Base-by-base conservation (phyloP, 371 early-diverging fungal species). In the Saksenaea vasiformis region DNA sequence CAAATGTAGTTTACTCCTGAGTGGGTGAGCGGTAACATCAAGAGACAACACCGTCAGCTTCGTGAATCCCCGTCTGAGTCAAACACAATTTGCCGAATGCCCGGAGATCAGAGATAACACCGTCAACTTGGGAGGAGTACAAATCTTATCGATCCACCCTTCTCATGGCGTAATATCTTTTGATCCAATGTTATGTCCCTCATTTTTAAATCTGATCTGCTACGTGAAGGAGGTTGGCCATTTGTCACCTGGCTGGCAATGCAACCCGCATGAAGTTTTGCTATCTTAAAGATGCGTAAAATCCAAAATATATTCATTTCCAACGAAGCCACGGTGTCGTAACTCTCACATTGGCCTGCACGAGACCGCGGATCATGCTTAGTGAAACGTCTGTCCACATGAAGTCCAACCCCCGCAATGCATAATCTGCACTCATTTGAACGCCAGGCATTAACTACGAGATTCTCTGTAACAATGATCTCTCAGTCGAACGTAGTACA, bases 351-450 rank as follows among this genome's bases (percentile, higher is more conserved):
- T 79, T 70, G 51, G 73, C 67, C 0, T 60, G 59, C 63, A 85
- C 85, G 60, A 87, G 65, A 36, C 82, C 76, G 31, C 69, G 67
- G 27, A 86, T 55, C 38, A 85, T 55, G 34, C 72, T 74, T 1
- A 72, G 69, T 2, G 87, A 78, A 34, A 79, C 74, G 39, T 71
- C 65, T 15, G 72, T 65, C n/a, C 85, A 69, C 56, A 81, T 77
- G 11, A 79, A 80, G 51, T 87, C 86, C 5, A 85, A 64, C 82
- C n/a, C n/a, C n/a, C 86, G 85, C 31, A 87, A 63, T 10, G 85
- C 82, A 84, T 86, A 86, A 22, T 82, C 72, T 2, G 31, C 7
- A 31, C 31, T 31, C 31, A 31, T 31, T 31, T 31, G n/a, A n/a
- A n/a, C n/a, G n/a, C n/a, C n/a, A n/a, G n/a, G n/a, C n/a, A n/a